phyloP scores from a whole-genome alignment of 2,329 filamentous ascomycete species.

The Aaosphaeria pasadenensis region DNA sequence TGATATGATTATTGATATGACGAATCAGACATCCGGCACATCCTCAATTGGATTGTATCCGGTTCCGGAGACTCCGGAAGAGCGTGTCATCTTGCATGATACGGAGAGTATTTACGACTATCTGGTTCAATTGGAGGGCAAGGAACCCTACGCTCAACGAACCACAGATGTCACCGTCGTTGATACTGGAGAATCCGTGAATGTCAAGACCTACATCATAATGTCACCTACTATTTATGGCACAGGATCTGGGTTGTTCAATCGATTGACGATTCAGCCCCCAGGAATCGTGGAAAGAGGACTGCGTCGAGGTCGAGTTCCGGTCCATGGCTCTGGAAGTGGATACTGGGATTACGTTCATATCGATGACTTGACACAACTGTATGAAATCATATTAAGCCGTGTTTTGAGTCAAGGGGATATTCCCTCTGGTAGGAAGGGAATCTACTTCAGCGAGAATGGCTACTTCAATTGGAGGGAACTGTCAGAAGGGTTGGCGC shows the following conservation, averaged over 20 bases:
- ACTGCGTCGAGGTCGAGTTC: slow-evolving; percentile 26
- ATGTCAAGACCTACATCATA: slow-evolving; percentile 47
- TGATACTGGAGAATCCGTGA: slow-evolving; percentile 35
- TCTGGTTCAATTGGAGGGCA: slow-evolving; percentile 36
- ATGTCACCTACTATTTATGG: slow-evolving; percentile 51
- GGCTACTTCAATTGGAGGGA: slow-evolving; percentile 42
- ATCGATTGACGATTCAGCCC: slow-evolving; percentile 39
- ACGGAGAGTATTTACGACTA: slow-evolving; percentile 44
- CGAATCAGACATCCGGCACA: slow-evolving; percentile 36
- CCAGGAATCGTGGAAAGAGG: slow-evolving; percentile 32
- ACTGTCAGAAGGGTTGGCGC: slow-evolving; percentile 35
- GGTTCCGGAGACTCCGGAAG: slow-evolving; percentile 8
- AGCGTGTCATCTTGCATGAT: slow-evolving; percentile 38
- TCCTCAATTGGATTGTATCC: slow-evolving; percentile 46
- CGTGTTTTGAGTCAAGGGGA: slow-evolving; percentile 25
- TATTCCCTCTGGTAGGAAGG: slow-evolving; percentile 37
- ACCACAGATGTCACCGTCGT: slow-evolving; percentile 45
- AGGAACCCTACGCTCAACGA: slow-evolving; percentile 42
- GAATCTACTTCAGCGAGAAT: slow-evolving; percentile 44
- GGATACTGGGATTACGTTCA: slow-evolving; percentile 46
- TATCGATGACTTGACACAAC: slow-evolving; percentile 41
- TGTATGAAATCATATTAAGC: slow-evolving; percentile 41
- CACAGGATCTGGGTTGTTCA: slow-evolving; percentile 42
- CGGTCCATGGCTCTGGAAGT: slow-evolving; percentile 37
- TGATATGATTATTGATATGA: not conserved